Conservation (phyloP, 2,329 filamentous ascomycete genomes). For the Grosmannia huntii region DNA sequence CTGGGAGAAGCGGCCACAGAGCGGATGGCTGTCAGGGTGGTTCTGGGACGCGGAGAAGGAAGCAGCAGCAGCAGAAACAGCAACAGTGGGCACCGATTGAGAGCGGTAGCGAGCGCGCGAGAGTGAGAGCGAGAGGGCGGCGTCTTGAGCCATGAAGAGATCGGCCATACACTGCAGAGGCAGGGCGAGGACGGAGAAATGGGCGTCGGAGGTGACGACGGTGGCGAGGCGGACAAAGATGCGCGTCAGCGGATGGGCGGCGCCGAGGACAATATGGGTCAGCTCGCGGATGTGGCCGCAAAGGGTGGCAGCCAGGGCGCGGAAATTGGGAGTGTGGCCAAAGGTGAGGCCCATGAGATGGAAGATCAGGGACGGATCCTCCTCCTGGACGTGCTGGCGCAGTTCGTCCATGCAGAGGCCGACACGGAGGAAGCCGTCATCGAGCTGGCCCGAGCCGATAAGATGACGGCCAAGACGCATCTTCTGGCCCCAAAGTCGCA, state of each 20-base stretch:
- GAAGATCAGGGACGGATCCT: constrained; percentile 15
- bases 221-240: constrained; percentile 2
- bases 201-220: constrained; percentile 4
- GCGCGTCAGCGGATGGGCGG: constrained; percentile 7
- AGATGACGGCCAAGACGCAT: constrained; percentile 12
- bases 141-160: constrained; percentile 3
- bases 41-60: neutral
- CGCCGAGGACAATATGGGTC: constrained; percentile 8
- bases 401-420: constrained; percentile 15
- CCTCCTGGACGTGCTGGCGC: constrained; percentile 12
- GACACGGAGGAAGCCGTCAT: constrained; percentile 12
- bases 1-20: neutral
- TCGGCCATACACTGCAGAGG: constrained; percentile 5
- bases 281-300: constrained; percentile 7
- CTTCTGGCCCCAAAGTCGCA: constrained; percentile 13
- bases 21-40: neutral
- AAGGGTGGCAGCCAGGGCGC: constrained; percentile 2
- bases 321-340: constrained; percentile 4
- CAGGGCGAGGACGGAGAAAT: constrained; percentile 4
- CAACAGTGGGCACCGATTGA: no score
- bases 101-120: neutral
- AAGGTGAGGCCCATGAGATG: constrained; percentile 11
- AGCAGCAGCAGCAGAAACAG: no score
- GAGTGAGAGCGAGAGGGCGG: neutral
- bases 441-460: constrained; percentile 9